Percentiles rank a stretch among this genome's conserved stretches.
Evolutionary conservation across 1,139 yeast genomes (phyloP).

Genomic region (Yamadazyma friedrichii): DNA sequence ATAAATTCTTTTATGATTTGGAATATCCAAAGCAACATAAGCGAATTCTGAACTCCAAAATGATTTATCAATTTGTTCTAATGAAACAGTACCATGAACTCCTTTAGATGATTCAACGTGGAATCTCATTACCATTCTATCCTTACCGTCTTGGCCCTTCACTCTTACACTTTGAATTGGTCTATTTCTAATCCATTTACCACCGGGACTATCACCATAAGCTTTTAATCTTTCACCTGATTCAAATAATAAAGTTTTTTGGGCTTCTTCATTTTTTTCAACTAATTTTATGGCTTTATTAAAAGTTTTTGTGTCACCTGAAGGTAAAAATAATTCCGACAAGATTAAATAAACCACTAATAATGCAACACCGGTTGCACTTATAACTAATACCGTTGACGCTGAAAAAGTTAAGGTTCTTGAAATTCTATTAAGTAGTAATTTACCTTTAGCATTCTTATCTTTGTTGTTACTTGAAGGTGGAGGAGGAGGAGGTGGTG

Average conservation of each 20-base stretch:
- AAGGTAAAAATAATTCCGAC: slow-evolving; percentile 78
- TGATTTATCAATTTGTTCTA: slow-evolving; percentile 72
- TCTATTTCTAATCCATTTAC: slow-evolving; percentile 83
- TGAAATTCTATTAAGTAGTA: slow-evolving; percentile 39
- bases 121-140: slow-evolving; percentile 80
- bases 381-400: slow-evolving; percentile 61
- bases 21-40: slow-evolving; percentile 74
- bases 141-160: slow-evolving; percentile 70
- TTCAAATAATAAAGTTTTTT: slow-evolving; percentile 53
- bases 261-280: slow-evolving; percentile 64
- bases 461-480: slow-evolving; percentile 39
- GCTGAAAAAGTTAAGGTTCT: slow-evolving; percentile 61
- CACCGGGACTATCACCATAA: slow-evolving; percentile 65
- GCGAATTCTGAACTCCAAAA: slow-evolving; percentile 71
- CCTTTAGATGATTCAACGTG: slow-evolving; percentile 69
- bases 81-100: slow-evolving; percentile 62
- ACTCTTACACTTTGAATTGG: slow-evolving; percentile 62
- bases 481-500: slow-evolving; percentile 33
- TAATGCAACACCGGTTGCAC: slow-evolving; percentile 65
- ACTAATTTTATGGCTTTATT: slow-evolving; percentile 79
- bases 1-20: slow-evolving; percentile 66
- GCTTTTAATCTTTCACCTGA: slow-evolving; percentile 70
- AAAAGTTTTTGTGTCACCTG: slow-evolving; percentile 88
- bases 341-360: slow-evolving; percentile 75
- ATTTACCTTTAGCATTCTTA: slow-evolving; percentile 40